phyloP scores from a whole-genome alignment of 331 rosid genomes.

The Dryas integrifolia region DNA sequence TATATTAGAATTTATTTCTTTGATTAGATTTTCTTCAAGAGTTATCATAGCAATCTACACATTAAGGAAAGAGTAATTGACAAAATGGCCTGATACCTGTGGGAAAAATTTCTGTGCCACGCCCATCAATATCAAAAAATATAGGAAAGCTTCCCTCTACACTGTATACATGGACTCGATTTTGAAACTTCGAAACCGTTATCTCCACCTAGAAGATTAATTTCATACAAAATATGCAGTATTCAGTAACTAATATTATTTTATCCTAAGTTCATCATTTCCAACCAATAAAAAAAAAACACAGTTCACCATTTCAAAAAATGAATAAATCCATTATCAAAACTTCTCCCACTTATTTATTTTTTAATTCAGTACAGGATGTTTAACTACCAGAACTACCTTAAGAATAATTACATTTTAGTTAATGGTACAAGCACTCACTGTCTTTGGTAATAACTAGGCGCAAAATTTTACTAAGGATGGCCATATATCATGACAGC shows the following conservation, averaged over 20 bases:
- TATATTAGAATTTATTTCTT: neutral
- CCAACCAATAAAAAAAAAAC: neutral
- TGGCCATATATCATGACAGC: neutral
- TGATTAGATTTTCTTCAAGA: neutral
- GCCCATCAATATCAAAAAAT: slow-evolving; percentile 78
- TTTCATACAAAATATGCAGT: neutral
- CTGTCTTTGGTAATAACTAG: neutral
- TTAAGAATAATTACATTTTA: neutral
- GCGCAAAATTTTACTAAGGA: neutral
- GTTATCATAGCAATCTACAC: neutral
- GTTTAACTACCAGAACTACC: neutral
- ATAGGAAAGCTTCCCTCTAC: slow-evolving; percentile 78
- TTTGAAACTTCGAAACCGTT: slow-evolving; percentile 71
- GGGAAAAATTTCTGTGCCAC: slow-evolving; percentile 76
- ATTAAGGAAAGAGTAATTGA: neutral
- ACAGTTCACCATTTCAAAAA: neutral
- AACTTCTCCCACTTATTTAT: too few species aligned
- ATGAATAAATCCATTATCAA: neutral
- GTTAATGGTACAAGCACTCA: neutral
- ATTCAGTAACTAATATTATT: neutral
- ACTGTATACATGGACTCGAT: slow-evolving; percentile 72
- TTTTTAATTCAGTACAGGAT: neutral
- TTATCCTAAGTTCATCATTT: neutral
- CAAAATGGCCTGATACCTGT: slow-evolving; percentile 51
- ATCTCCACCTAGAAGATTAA: slow-evolving; percentile 52